phyloP scores from a whole-genome alignment of 1,139 yeast species.

The Candida anutae region DNA sequence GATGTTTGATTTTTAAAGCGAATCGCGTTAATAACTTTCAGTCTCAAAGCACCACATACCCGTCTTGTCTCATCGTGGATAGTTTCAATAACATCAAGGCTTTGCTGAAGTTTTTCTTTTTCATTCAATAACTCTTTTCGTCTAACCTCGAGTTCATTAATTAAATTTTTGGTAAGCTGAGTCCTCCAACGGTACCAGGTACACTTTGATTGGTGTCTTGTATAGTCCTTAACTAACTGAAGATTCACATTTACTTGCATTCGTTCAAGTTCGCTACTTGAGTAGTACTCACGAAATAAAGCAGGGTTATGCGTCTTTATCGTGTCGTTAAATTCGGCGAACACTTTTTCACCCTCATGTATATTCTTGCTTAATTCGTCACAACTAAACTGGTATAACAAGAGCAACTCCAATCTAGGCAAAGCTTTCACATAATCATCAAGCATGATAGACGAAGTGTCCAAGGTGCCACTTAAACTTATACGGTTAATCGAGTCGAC shows the following conservation, averaged over 20 bases:
- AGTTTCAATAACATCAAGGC: slow-evolving; percentile 14
- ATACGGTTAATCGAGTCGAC: slow-evolving; percentile 17
- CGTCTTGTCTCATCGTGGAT: slow-evolving; percentile 9
- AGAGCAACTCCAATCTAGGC: slow-evolving; percentile 30
- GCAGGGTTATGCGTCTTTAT: slow-evolving; percentile 41
- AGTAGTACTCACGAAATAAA: slow-evolving; percentile 40
- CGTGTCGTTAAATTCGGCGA: slow-evolving; percentile 35
- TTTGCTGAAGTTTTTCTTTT: slow-evolving; percentile 13
- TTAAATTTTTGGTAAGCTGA: slow-evolving; percentile 32
- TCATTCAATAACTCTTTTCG: slow-evolving; percentile 19
- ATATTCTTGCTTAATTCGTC: slow-evolving; percentile 45
- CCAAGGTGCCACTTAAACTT: slow-evolving; percentile 14
- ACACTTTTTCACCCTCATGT: slow-evolving; percentile 38
- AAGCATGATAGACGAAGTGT: slow-evolving; percentile 8
- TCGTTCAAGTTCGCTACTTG: slow-evolving; percentile 27
- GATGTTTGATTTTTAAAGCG: slow-evolving; percentile 13
- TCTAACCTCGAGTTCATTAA: slow-evolving; percentile 27
- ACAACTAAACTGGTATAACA: slow-evolving; percentile 42
- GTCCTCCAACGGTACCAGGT: slow-evolving; percentile 56
- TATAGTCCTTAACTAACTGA: slow-evolving; percentile 38
- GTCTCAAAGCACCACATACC: slow-evolving; percentile 11
- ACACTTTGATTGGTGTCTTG: slow-evolving; percentile 43
- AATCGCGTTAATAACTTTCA: slow-evolving; percentile 15
- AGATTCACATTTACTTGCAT: slow-evolving; percentile 34
- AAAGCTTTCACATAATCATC: slow-evolving; percentile 28